Conservation (phyloP, 2,329 filamentous ascomycete species). For the Aspergillus intermedius region DNA sequence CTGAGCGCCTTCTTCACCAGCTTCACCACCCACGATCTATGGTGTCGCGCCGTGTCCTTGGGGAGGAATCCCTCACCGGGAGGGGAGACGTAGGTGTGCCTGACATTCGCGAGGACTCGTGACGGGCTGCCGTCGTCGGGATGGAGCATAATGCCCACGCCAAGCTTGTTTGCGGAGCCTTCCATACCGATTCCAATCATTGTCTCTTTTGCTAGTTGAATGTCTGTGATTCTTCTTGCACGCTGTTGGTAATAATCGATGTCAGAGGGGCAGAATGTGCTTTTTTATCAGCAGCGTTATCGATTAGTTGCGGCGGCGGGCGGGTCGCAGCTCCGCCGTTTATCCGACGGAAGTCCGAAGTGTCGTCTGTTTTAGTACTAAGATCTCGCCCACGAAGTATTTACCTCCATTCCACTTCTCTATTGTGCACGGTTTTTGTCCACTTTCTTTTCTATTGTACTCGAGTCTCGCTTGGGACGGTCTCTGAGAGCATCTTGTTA, state of each 20-base stretch:
- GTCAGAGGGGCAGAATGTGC: slow-evolving; percentile 13
- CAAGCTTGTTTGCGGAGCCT: slow-evolving; percentile 96
- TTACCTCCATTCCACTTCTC: slow-evolving; percentile 4
- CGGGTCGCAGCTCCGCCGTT: slow-evolving; percentile 15
- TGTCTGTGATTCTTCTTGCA: background rate
- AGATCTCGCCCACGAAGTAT: slow-evolving; percentile 7
- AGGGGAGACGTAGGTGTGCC: slow-evolving; percentile 87
- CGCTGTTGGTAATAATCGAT: background rate
- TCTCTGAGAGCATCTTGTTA: background rate
- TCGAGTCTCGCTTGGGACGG: background rate
- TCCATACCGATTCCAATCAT: slow-evolving; percentile 72
- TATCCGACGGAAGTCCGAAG: slow-evolving; percentile 17
- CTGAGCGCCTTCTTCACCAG: slow-evolving; percentile 74
- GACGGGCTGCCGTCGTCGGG: slow-evolving; percentile 48
- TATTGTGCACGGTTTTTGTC: slow-evolving; percentile 6
- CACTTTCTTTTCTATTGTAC: slow-evolving; percentile 8
- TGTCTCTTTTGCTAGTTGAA: slow-evolving; percentile 5
- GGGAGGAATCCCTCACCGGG: slow-evolving; percentile 92
- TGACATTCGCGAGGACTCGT: slow-evolving; percentile 81
- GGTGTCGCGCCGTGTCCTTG: slow-evolving; percentile 91
- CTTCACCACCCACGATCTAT: slow-evolving; percentile 74
- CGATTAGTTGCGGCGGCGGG: slow-evolving; percentile 17
- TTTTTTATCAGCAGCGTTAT: slow-evolving; percentile 23
- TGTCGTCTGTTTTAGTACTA: background rate
- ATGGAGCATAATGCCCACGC: slow-evolving; percentile 86